Conservation (phyloP, 441 rosid species). For the Iberis amara region DNA sequence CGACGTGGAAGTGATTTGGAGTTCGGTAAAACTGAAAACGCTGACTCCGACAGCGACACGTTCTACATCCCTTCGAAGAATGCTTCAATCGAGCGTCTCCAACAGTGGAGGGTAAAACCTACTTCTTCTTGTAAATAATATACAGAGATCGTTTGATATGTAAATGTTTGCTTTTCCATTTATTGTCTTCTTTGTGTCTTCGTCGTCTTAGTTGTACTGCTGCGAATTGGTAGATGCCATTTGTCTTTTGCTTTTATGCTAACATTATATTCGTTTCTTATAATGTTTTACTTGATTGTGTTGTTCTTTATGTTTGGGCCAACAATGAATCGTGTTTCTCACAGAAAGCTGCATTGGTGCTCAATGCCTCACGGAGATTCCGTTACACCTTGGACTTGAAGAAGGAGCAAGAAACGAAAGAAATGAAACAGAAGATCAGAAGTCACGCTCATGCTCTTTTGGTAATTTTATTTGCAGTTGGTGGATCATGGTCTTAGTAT, state of each 20-base stretch:
- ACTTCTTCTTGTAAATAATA: not conserved
- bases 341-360: slow-evolving; percentile 92
- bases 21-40: slow-evolving; percentile 34
- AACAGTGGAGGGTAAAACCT: slow-evolving; percentile 59
- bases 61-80: slow-evolving; percentile 47
- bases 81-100: slow-evolving; percentile 47
- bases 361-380: slow-evolving; percentile 91
- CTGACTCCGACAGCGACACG: slow-evolving; percentile 32
- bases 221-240: not conserved
- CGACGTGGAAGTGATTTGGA: slow-evolving; percentile 42
- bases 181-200: not conserved
- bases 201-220: not conserved
- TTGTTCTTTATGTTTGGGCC: slow-evolving; percentile 7
- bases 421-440: slow-evolving; percentile 57
- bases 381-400: slow-evolving; percentile 89
- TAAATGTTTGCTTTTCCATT: not conserved
- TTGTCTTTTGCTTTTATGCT: too few relatives aligned
- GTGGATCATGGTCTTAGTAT: slow-evolving; percentile 7
- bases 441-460: slow-evolving; percentile 76
- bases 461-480: slow-evolving; percentile 34
- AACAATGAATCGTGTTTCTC: slow-evolving; percentile 13
- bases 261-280: too few relatives aligned
- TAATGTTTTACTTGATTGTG: too few relatives aligned
- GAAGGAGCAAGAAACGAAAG: slow-evolving; percentile 71
- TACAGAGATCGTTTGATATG: not conserved